Base-by-base conservation (phyloP, 495 filamentous ascomycete species). In the Bacidia rubella region DNA sequence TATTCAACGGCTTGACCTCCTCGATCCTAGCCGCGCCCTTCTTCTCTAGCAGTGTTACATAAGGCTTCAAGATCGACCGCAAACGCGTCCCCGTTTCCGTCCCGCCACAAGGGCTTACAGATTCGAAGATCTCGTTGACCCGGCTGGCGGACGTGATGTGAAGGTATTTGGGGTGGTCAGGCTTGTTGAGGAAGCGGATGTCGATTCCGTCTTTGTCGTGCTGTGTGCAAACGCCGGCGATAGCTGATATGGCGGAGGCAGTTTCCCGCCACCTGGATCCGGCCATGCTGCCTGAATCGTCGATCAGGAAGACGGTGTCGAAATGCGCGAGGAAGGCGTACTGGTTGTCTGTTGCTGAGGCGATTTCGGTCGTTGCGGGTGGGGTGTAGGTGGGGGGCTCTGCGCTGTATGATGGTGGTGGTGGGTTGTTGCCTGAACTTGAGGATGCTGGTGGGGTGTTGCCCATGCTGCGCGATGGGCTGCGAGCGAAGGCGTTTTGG, bases 131-230 rank as follows among this genome's bases (percentile, higher is more conserved):
- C 17, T 74, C 65, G 29, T 70, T 66, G 10, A 95, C 79, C 0
- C 68, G 68, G 0, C 55, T 58, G 0, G 76, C 62, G 1, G 68
- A 66, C 0, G 57, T 74, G 56, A 92, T 73, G 54, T 83, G 78
- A 29, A 62, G 65, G 66, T 85, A 86, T 3, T 64, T 72, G 12
- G 66, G 60, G 2, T 57, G 70, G 59, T 63, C 42, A 5, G 44
- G 53, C 20, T 59, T 45, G 73, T 98, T 97, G 29, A 98, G 74
- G 69, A 98, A 98, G 72, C 85, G 84, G 59, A 98, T 74, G 66
- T 97, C 92, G 56, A 98, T 83, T n/a, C 92, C 92, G 66, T 96
- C 88, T 11, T 67, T 58, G 65, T 96, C 90, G 70, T 87, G 81
- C 38, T 73, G 66, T 0, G 87, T 86, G 69, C 90, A 94, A 62